Base-by-base conservation (phyloP, 441 rosid species). In the Bocquillonia castaneifolia region DNA sequence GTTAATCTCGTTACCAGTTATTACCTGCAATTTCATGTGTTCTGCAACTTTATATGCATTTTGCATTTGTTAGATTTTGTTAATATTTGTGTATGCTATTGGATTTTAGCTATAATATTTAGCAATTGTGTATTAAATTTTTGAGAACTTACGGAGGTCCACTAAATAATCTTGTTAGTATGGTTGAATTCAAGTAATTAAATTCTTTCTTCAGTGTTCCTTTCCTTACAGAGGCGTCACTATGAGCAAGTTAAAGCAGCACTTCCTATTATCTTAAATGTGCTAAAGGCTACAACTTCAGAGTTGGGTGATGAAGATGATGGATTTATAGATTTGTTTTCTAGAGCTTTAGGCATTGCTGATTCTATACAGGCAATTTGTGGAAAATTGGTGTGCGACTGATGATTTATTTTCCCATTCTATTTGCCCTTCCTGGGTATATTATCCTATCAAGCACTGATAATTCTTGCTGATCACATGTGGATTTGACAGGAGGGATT, bases 181-280 rank as follows among this genome's bases (percentile, higher is more conserved):
- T 59, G 23, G 12, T 3, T 31, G 55, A 40, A 52, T 44, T 61
- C n/a, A 45, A 36, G 7, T 13, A 29, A 10, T 29, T 17, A 40
- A 29, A 15, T 51, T 55, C 47, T 69, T 18, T 31, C 37, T 80
- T 57, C 92, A 93, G 99, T 88, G 34, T 79, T 89, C 57, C 77
- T 59, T 67, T 84, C 70, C 65, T 74, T 84, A 73, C 75, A 69
- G 77, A 89, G 90, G 85, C 93, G 82, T 56, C 96, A 89, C 52
- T 86, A 81, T 70, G 85, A 91, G 79, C 97, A 91, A 74, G 73
- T 85, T 50, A 91, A 83, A 76, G 92, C 77, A 42, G 90, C 88
- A 55, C 68, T 88, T 70, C 96, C 92, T 37, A 72, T 90, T 62
- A 75, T 88, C 72, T 60, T 93, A 55, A 82, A 79, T 64, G 89